Conservation (phyloP, 306 rosid genomes). For the Quercus mongolica region DNA sequence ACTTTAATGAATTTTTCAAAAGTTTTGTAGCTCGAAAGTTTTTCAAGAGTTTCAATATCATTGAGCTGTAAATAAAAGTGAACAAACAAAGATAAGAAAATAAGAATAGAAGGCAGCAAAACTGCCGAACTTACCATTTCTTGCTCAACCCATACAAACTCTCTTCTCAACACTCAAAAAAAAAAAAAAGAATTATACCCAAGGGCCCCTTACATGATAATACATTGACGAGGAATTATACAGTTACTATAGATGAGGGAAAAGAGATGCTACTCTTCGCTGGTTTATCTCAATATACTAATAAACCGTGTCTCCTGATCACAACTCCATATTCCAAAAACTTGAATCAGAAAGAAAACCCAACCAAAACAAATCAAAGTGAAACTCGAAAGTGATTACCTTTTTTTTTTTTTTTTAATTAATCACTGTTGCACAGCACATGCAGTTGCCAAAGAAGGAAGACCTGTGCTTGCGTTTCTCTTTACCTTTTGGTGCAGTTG, state of each 20-base stretch:
- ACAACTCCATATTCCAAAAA: constrained; percentile 32
- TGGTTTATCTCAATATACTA: constrained; percentile 24
- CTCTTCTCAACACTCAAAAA: constrained; percentile 26
- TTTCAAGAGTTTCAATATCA: background rate
- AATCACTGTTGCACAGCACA: constrained; percentile 74
- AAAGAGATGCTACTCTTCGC: constrained; percentile 10
- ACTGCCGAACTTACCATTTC: constrained; percentile 16
- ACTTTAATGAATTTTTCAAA: too few relatives aligned
- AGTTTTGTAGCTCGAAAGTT: too few relatives aligned
- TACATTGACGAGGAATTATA: background rate
- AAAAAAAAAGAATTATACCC: constrained; percentile 11
- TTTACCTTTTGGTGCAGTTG: constrained; percentile 43
- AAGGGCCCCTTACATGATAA: constrained; percentile 20
- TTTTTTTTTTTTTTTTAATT: constrained; percentile 21
- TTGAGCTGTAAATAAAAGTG: constrained; percentile 9
- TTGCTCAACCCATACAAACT: constrained; percentile 22
- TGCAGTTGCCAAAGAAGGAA: constrained; percentile 68
- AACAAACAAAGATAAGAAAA: constrained; percentile 4
- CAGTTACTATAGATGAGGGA: background rate
- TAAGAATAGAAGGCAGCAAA: constrained; percentile 31
- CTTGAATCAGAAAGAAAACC: constrained; percentile 13
- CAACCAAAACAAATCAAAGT: constrained; percentile 18
- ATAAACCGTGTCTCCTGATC: constrained; percentile 22
- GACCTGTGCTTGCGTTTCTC: constrained; percentile 51
- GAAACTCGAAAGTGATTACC: background rate